A percentile compares a stretch with the other conserved stretches of the same genome.
Conservation (phyloP, 345 rosid genomes). For the Eucalyptus sp. region DNA sequence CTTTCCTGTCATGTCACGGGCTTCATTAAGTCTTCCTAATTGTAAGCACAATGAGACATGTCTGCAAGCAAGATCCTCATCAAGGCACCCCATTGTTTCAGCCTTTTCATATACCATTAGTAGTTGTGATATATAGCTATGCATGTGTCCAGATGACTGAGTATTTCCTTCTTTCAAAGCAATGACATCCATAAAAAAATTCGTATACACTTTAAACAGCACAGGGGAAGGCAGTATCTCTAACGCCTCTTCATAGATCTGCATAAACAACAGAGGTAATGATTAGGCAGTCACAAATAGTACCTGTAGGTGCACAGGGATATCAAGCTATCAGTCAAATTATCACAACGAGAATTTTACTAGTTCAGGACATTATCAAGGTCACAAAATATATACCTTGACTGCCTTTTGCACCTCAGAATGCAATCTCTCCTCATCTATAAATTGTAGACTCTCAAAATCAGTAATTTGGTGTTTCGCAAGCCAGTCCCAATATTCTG, state of each 20-base stretch:
- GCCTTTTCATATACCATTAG: constrained; percentile 55
- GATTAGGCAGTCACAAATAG: not conserved
- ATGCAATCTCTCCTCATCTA: not conserved
- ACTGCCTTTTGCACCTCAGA: constrained; percentile 44
- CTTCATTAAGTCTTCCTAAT: constrained; percentile 50
- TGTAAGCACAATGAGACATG: constrained; percentile 54
- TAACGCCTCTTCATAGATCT: constrained; percentile 76
- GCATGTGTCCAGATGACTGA: constrained; percentile 6
- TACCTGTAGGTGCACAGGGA: not conserved
- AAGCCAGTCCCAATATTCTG: constrained; percentile 90
- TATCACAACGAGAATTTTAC: not conserved
- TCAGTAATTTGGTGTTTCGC: constrained; percentile 51
- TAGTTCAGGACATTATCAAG: not conserved
- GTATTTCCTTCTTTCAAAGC: constrained; percentile 17
- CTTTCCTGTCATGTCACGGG: constrained; percentile 40
- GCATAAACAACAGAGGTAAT: not conserved
- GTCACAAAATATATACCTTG: constrained; percentile 30
- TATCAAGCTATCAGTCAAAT: not conserved
- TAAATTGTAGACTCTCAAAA: constrained; percentile 5
- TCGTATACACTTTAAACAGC: constrained; percentile 48
- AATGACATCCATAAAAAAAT: constrained; percentile 45
- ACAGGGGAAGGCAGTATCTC: constrained; percentile 38
- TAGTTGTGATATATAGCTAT: constrained; percentile 26
- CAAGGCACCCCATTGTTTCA: constrained; percentile 37
- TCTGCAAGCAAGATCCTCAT: constrained; percentile 60